These are phyloP conservation scores for Mucor velutinosus DNA, from an alignment of 371 early-diverging fungal species.

Conservation along the genomic window DNA sequence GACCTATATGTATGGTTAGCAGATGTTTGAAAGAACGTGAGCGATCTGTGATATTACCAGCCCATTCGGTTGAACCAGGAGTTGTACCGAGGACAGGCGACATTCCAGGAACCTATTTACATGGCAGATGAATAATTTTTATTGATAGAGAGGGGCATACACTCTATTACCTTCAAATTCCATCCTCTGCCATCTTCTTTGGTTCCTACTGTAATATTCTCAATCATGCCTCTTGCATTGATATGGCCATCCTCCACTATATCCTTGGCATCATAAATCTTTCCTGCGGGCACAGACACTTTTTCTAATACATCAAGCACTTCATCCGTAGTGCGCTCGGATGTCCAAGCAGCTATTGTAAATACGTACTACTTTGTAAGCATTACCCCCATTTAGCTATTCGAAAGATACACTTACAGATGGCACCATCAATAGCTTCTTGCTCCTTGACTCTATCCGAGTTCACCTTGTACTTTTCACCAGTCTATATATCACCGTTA, in stretches of 20 bases:
- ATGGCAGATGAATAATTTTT: neutral
- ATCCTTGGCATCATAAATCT: constrained; percentile 58
- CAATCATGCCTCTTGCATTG: constrained; percentile 55
- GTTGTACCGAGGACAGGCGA: constrained; percentile 48
- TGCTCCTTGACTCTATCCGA: constrained; percentile 49
- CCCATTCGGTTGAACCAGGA: constrained; percentile 58
- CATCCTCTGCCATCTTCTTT: constrained; percentile 44
- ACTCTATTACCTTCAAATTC: constrained; percentile 36
- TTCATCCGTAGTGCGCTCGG: constrained; percentile 39
- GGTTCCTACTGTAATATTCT: constrained; percentile 42
- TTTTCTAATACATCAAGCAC: constrained; percentile 42
- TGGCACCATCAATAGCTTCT: constrained; percentile 51
- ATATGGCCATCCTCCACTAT: constrained; percentile 57
- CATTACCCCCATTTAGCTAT: neutral
- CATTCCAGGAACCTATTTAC: constrained; percentile 46
- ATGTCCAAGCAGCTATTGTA: constrained; percentile 49
- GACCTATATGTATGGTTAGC: constrained; percentile 21
- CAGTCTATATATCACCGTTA: constrained; percentile 28
- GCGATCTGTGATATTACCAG: constrained; percentile 26
- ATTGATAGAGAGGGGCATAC: neutral
- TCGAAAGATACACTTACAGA: constrained; percentile 25
- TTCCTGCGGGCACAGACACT: constrained; percentile 56
- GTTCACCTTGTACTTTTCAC: constrained; percentile 49
- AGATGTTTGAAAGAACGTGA: neutral
- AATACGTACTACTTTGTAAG: neutral